phyloP scores from a whole-genome alignment of 2,329 filamentous ascomycete species.

The Dothideomycetes sp. region DNA sequence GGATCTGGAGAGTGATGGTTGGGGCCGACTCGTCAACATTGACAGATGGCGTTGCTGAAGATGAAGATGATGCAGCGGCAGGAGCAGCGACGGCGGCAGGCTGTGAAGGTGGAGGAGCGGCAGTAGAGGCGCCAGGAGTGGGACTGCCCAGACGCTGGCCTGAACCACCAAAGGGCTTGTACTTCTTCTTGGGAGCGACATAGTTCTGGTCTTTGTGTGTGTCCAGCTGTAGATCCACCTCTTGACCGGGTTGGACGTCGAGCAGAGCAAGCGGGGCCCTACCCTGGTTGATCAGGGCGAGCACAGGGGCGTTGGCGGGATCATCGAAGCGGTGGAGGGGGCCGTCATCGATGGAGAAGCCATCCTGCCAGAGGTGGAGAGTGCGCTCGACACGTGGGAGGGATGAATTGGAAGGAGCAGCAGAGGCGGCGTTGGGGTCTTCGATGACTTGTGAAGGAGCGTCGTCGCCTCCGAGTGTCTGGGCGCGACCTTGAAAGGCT shows the following conservation, averaged over 20 bases:
- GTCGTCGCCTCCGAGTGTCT: slow-evolving; percentile 70
- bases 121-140: slow-evolving; percentile 50
- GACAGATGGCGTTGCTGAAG: slow-evolving; percentile 18
- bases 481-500: slow-evolving; percentile 58
- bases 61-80: slow-evolving; percentile 22
- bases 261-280: slow-evolving; percentile 68
- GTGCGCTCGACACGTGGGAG: slow-evolving; percentile 49
- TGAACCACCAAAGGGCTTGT: slow-evolving; percentile 61
- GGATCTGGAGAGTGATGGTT: slow-evolving; percentile 60
- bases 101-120: slow-evolving; percentile 19
- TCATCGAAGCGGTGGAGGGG: slow-evolving; percentile 69
- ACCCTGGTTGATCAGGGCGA: slow-evolving; percentile 66
- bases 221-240: slow-evolving; percentile 65
- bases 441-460: slow-evolving; percentile 57
- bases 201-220: slow-evolving; percentile 68
- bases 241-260: slow-evolving; percentile 63
- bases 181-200: slow-evolving; percentile 59
- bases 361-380: slow-evolving; percentile 72
- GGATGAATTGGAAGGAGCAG: slow-evolving; percentile 25
- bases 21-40: slow-evolving; percentile 57
- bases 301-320: slow-evolving; percentile 58
- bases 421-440: slow-evolving; percentile 40
- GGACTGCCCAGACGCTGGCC: slow-evolving; percentile 69
- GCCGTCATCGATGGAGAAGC: slow-evolving; percentile 77
- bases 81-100: slow-evolving; percentile 22